These are phyloP conservation scores for Cryomyces minteri DNA, from an alignment of 495 filamentous ascomycete species.

Conservation along the genomic window DNA sequence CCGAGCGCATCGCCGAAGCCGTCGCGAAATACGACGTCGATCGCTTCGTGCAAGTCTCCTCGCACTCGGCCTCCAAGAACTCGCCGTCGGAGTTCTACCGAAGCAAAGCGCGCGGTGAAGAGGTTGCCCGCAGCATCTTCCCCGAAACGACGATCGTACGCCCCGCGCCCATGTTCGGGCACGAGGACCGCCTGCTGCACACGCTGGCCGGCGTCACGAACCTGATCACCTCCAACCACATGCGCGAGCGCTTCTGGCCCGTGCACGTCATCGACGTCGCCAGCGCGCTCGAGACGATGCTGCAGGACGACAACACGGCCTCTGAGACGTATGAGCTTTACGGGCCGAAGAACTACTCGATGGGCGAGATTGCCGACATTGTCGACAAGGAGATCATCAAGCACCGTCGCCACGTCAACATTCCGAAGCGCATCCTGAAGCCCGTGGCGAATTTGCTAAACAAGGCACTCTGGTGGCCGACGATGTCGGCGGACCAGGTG, in stretches of 20 bases:
- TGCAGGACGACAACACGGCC: slow-evolving; percentile 75
- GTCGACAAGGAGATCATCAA: slow-evolving; percentile 89
- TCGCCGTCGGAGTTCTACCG: slow-evolving; percentile 74
- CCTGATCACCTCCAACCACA: slow-evolving; percentile 74
- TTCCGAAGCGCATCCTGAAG: slow-evolving; percentile 66
- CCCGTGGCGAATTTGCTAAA: slow-evolving; percentile 54
- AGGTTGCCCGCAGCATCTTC: slow-evolving; percentile 74
- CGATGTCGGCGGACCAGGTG: slow-evolving; percentile 66
- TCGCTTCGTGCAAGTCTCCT: slow-evolving; percentile 92
- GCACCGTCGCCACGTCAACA: slow-evolving; percentile 74
- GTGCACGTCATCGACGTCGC: slow-evolving; percentile 78
- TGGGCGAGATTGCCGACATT: slow-evolving; percentile 65
- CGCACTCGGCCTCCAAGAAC: slow-evolving; percentile 68
- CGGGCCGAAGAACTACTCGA: slow-evolving; percentile 83
- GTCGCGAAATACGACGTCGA: slow-evolving; percentile 98
- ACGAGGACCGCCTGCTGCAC: slow-evolving; percentile 82
- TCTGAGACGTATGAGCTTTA: slow-evolving; percentile 89
- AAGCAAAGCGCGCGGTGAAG: slow-evolving; percentile 76
- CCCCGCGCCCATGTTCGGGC: slow-evolving; percentile 84
- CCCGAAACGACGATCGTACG: slow-evolving; percentile 97
- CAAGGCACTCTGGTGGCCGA: slow-evolving; percentile 71
- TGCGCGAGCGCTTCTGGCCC: slow-evolving; percentile 81
- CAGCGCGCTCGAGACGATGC: slow-evolving; percentile 68
- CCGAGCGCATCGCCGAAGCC: slow-evolving; percentile 88
- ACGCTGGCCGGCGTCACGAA: slow-evolving; percentile 62